A percentile compares a stretch with the other conserved stretches of the same genome.
phyloP scores from a whole-genome alignment of 192 early-diverging fungal species.

The Podila epigama region DNA sequence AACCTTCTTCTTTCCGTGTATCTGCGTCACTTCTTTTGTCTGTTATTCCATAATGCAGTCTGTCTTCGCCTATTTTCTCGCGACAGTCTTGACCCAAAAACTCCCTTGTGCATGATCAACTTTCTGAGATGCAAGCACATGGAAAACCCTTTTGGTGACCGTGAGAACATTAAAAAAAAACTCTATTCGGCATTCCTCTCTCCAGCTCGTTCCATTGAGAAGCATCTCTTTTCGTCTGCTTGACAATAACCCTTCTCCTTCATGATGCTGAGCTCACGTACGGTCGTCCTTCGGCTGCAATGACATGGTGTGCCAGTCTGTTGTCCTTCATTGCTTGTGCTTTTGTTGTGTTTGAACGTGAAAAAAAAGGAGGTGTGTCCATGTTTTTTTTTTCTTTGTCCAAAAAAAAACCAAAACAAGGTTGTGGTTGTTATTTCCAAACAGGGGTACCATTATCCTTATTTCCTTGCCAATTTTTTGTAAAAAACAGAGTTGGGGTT shows the following conservation, averaged over 20 bases:
- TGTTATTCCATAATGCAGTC: neutral
- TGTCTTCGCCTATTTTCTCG: neutral
- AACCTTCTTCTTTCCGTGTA: neutral
- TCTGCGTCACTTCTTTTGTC: neutral
- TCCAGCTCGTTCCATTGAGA: no score
- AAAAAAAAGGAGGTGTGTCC: no score
- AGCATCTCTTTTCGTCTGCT: no score
- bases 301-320: slow-evolving; percentile 28
- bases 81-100: neutral
- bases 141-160: neutral
- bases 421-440: neutral
- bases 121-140: no score
- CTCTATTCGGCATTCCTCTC: neutral
- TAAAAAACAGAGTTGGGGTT: no score
- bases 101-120: neutral
- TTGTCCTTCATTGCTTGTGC: slow-evolving; percentile 1
- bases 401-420: slow-evolving; percentile 1
- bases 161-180: slow-evolving; percentile 12
- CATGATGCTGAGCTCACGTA: slow-evolving; percentile 8
- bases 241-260: neutral
- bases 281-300: slow-evolving; percentile 46
- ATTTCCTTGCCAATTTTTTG: neutral
- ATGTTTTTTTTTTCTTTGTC: neutral
- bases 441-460: neutral
- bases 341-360: neutral